phyloP scores from a whole-genome alignment of 805 yeast genomes.

The Candida maltosa region DNA sequence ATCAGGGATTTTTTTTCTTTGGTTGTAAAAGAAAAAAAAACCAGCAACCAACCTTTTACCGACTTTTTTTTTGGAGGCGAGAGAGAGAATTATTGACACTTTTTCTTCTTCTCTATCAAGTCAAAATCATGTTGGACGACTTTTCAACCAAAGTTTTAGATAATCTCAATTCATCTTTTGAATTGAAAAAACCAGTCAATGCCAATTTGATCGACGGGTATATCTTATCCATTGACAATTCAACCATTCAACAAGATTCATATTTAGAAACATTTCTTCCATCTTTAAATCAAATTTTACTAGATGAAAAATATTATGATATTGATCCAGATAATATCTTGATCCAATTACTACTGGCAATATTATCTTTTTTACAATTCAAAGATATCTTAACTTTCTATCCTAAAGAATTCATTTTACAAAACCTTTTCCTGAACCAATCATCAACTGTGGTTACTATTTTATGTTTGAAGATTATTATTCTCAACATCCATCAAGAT shows the following conservation, averaged over 20 bases:
- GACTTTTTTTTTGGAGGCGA: too few relatives aligned
- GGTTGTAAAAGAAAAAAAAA: too few relatives aligned
- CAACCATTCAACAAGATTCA: neutral
- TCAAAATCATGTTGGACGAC: constrained; percentile 1
- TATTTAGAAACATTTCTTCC: constrained; percentile 3
- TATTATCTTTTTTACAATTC: constrained; percentile 11
- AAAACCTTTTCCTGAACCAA: constrained; percentile 8
- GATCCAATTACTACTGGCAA: constrained; percentile 12
- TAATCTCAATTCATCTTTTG: constrained; percentile 2
- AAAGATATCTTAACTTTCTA: constrained; percentile 13
- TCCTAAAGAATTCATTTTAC: constrained; percentile 14
- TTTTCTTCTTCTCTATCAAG: neutral
- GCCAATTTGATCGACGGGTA: constrained; percentile 4
- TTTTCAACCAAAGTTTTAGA: constrained; percentile 1
- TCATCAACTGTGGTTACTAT: constrained; percentile 1
- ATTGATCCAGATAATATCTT: constrained; percentile 13
- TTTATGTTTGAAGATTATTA: constrained; percentile 9
- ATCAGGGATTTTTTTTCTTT: too few relatives aligned
- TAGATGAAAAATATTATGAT: constrained; percentile 8
- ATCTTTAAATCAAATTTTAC: constrained; percentile 11
- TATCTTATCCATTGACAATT: constrained; percentile 1
- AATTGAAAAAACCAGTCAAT: constrained; percentile 2
- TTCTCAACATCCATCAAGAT: constrained; percentile 5
- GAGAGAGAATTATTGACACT: too few relatives aligned
- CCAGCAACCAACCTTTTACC: too few relatives aligned